Conservation (phyloP, 2,329 filamentous ascomycete species). For the Tolypocladium ovalisporum region DNA sequence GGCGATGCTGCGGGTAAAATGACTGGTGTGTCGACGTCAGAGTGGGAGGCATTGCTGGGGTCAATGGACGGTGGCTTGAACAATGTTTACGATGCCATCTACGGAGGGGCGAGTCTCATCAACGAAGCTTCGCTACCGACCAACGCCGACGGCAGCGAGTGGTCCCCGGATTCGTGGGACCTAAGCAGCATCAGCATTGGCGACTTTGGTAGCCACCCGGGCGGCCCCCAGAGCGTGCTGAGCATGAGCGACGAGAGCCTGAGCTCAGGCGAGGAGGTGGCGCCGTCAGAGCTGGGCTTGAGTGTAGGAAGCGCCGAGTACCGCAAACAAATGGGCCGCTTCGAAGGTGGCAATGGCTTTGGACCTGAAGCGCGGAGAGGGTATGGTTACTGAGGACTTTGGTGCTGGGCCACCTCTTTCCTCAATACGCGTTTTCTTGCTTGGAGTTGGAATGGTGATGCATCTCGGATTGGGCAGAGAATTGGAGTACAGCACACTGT, state of each 20-base stretch:
- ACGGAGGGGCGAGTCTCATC: constrained; percentile 50
- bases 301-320: constrained; percentile 26
- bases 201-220: constrained; percentile 31
- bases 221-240: constrained; percentile 39
- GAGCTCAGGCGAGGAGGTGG: constrained; percentile 42
- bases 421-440: not conserved
- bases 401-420: not conserved
- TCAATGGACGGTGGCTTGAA: constrained; percentile 69
- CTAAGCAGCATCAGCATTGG: constrained; percentile 37
- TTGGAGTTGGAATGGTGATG: not conserved
- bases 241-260: constrained; percentile 49
- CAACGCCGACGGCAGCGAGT: constrained; percentile 28
- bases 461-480: not conserved
- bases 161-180: constrained; percentile 50
- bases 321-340: constrained; percentile 12
- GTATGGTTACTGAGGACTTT: constrained; percentile 4
- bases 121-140: constrained; percentile 33
- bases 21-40: constrained; percentile 45
- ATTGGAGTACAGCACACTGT: not conserved
- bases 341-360: not conserved
- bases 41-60: constrained; percentile 76
- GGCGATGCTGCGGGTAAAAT: constrained; percentile 17
- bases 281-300: constrained; percentile 33
- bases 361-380: constrained; percentile 5
- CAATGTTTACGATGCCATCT: constrained; percentile 79